phyloP scores from a whole-genome alignment of 2,329 filamentous ascomycete genomes.

The Knufia fluminis region DNA sequence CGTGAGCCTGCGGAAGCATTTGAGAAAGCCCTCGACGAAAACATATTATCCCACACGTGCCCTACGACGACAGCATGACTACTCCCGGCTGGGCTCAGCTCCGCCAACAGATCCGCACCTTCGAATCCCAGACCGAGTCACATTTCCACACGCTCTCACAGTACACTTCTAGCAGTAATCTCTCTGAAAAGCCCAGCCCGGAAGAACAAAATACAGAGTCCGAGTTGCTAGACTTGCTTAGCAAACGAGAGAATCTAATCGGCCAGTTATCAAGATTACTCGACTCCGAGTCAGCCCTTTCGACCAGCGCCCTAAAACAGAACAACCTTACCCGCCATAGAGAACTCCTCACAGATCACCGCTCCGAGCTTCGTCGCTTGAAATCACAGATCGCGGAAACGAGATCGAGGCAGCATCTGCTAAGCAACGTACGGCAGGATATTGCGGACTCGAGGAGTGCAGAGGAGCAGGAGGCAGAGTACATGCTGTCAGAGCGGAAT shows the following conservation, averaged over 20 bases:
- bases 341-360: constrained; percentile 80
- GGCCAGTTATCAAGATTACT: constrained; percentile 77
- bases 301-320: constrained; percentile 88
- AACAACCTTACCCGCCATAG: constrained; percentile 88
- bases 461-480: constrained; percentile 78
- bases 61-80: constrained; percentile 23
- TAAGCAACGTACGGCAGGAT: constrained; percentile 82
- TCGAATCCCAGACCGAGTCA: constrained; percentile 89
- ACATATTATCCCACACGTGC: no score
- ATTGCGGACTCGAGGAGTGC: constrained; percentile 78
- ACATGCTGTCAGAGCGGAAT: constrained; percentile 85
- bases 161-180: constrained; percentile 69
- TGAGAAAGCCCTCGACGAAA: no score
- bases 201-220: constrained; percentile 73
- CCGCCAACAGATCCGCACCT: constrained; percentile 76
- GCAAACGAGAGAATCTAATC: constrained; percentile 77
- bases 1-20: no score
- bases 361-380: constrained; percentile 68
- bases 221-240: constrained; percentile 74
- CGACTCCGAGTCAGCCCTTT: constrained; percentile 80
- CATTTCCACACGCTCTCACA: constrained; percentile 69
- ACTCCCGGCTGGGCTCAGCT: constrained; percentile 84
- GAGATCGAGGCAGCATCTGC: constrained; percentile 78
- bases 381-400: constrained; percentile 64
- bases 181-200: constrained; percentile 72